Evolutionary conservation across 768 basidiomycete genomes (phyloP), one percentile per base, ranked within the genome.

Genomic region (Symmetrospora coprosmae): DNA sequence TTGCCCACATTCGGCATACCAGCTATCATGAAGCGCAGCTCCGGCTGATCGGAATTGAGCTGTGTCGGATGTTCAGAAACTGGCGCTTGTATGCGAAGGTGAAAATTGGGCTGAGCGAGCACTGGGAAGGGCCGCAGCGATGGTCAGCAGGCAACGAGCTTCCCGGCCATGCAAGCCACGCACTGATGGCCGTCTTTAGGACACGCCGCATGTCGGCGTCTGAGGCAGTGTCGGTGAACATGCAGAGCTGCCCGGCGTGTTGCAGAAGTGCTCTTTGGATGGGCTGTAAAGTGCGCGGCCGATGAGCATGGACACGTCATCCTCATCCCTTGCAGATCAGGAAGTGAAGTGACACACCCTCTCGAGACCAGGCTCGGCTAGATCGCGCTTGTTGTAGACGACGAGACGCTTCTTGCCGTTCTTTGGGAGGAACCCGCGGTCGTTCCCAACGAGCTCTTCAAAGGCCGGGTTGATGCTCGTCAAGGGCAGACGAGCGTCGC

Each of bases 1-100:
- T 99, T 97, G 39, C 92, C 92, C 46, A 96, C 89, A 72, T 97
- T 97, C 17, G 94, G 94, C 92, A 99, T 97, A 23, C 94, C 94
- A 61, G 94, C 83, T 23, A 97, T 88, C 2, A 96, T 78, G 6
- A 96, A 84, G 67, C 90, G 89, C 66, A 87, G 74, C 28, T 6
- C 16, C 30, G 14, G 48, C 17, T 16, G 31, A 23, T 11, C 17
- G 28, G 25, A 5, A 21, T 28, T 14, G 16, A 50, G 30, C 30
- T 13, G 13, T 17, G 13, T 50, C 23, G 30, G 28, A n/a, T n/a
- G 23, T 5, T 50, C 23, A 21, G 23, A 14, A 30, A 5, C 17
- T 23, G 25, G 43, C 19, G 11, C 43, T 46, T n/a, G 27, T 46
- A 7, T 25, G 23, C n/a, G n/a, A n/a, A n/a, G n/a, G n/a, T n/a